Percentiles rank a stretch among this genome's conserved stretches.
Conservation (phyloP, 2,329 filamentous ascomycete species). For the Metarhizium anisopliae region DNA sequence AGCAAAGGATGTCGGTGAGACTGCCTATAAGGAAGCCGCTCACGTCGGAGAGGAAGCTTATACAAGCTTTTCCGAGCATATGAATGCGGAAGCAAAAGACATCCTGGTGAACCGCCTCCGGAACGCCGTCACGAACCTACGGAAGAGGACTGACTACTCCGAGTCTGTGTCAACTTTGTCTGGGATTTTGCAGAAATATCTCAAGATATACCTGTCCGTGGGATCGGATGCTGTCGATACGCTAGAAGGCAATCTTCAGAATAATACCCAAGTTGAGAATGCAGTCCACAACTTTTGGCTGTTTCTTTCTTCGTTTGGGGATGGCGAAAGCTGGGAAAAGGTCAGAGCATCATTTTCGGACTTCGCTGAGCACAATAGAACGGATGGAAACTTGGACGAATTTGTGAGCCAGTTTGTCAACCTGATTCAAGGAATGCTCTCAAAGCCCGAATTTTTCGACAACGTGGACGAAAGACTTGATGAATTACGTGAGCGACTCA, state of each 20-base stretch:
- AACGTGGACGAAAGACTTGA: conserved; percentile 51
- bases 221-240: conserved; percentile 57
- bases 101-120: conserved; percentile 69
- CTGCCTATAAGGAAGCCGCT: conserved; percentile 1
- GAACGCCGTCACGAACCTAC: conserved; percentile 62
- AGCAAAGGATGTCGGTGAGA: conserved; percentile 41
- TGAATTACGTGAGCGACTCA: conserved; percentile 42
- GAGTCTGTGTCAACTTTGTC: conserved; percentile 77
- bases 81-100: conserved; percentile 62
- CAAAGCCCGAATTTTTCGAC: conserved; percentile 78
- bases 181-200: conserved; percentile 68
- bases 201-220: conserved; percentile 65
- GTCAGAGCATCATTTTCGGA: conserved; percentile 60
- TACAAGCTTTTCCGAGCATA: conserved; percentile 61
- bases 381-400: conserved; percentile 74
- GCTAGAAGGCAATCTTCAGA: conserved; percentile 60
- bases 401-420: conserved; percentile 65
- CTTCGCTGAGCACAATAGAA: conserved; percentile 64
- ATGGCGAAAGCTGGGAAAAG: conserved; percentile 63
- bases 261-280: conserved; percentile 65
- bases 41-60: conserved; percentile 47
- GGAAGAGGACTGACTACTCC: conserved; percentile 71
- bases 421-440: conserved; percentile 71
- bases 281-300: conserved; percentile 75
- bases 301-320: conserved; percentile 72